phyloP scores from a whole-genome alignment of 768 basidiomycete genomes.

The Amanita pallidorosea region DNA sequence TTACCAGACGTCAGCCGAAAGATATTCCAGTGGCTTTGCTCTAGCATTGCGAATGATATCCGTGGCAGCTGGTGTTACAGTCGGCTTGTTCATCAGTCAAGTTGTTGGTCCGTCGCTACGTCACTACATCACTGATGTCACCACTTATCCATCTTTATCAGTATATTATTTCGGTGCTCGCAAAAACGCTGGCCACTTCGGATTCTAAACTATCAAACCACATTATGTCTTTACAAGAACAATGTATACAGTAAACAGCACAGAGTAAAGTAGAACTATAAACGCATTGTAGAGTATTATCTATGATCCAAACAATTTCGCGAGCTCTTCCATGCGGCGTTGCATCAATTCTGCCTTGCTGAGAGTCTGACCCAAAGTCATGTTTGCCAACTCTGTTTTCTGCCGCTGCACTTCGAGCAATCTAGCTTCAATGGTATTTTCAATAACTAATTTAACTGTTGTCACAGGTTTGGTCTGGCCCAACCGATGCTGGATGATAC shows the following conservation, averaged over 20 bases:
- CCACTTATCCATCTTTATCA: neutral
- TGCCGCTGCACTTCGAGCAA: constrained; percentile 90
- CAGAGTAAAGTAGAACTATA: constrained; percentile 4
- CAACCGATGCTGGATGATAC: constrained; percentile 69
- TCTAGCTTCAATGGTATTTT: constrained; percentile 87
- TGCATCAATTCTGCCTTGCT: constrained; percentile 83
- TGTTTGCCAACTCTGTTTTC: constrained; percentile 90
- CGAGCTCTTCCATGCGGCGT: constrained; percentile 81
- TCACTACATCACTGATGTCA: neutral
- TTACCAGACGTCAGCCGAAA: constrained; percentile 49
- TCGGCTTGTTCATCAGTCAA: constrained; percentile 76
- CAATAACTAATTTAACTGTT: constrained; percentile 88
- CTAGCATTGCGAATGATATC: constrained; percentile 77
- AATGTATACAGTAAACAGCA: constrained; percentile 6
- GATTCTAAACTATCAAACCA: constrained; percentile 35
- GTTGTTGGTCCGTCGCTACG: constrained; percentile 34
- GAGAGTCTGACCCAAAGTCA: constrained; percentile 82
- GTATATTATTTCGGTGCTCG: constrained; percentile 69
- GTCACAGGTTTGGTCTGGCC: constrained; percentile 90
- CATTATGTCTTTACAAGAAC: constrained; percentile 1
- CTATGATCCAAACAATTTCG: constrained; percentile 53
- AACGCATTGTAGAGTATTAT: constrained; percentile 13
- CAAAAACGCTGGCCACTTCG: constrained; percentile 67
- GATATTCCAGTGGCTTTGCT: constrained; percentile 69
- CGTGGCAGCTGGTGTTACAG: constrained; percentile 77